Evolutionary conservation across 257 asterid genomes (phyloP).

Genomic region (Capsicum rhomboideum): DNA sequence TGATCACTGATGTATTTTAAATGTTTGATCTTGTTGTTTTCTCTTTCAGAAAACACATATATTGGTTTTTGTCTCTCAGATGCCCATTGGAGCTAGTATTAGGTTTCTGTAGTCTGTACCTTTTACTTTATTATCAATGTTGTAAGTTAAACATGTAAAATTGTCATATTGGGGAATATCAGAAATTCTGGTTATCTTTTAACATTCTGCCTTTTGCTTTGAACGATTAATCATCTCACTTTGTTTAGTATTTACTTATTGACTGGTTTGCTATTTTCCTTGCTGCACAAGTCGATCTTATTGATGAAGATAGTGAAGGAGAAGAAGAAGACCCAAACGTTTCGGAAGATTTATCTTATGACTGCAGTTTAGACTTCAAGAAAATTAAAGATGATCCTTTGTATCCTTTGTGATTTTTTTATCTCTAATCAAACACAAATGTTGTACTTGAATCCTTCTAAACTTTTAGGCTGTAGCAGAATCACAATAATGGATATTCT

Average conservation of each 20-base stretch:
- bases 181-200: background rate
- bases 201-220: background rate
- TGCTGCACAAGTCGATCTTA: too few species aligned
- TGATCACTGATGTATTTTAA: background rate
- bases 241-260: background rate
- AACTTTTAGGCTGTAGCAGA: background rate
- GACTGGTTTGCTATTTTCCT: background rate
- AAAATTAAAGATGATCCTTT: conserved; percentile 45
- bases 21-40: background rate
- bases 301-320: conserved; percentile 51
- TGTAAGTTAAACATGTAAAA: background rate
- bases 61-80: too few species aligned
- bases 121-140: background rate
- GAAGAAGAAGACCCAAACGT: conserved; percentile 25
- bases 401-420: conserved; percentile 42
- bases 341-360: conserved; percentile 25
- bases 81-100: background rate
- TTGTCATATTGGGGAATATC: background rate
- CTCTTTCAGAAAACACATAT: background rate
- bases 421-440: background rate
- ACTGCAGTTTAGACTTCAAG: conserved; percentile 3
- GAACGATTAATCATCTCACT: background rate
- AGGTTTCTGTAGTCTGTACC: background rate
- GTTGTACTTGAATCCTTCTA: background rate
- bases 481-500: background rate